Percentiles rank a stretch among this genome's conserved stretches.
phyloP scores from a whole-genome alignment of 192 early-diverging fungal genomes.

The Coemansia sp. region DNA sequence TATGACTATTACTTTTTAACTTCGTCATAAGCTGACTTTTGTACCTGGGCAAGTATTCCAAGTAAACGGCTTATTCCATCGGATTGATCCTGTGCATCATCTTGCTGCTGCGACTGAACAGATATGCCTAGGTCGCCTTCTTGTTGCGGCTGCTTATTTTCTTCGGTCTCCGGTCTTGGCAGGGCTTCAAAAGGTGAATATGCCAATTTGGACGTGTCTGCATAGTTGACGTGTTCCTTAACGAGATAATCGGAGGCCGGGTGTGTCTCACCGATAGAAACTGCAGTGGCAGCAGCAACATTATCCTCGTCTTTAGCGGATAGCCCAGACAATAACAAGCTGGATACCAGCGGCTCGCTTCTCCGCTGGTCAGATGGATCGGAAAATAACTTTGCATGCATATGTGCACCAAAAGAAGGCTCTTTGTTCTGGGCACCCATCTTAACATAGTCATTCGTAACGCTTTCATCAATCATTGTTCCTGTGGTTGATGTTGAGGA shows the following conservation, averaged over 20 bases:
- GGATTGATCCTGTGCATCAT: constrained; percentile 4
- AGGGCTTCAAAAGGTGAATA: neutral
- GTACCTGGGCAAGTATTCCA: constrained; percentile 38
- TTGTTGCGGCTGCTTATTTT: neutral
- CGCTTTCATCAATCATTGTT: neutral
- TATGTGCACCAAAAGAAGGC: neutral
- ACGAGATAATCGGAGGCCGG: neutral
- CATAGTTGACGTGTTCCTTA: neutral
- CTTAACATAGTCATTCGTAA: neutral
- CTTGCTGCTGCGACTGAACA: neutral
- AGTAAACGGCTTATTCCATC: constrained; percentile 37
- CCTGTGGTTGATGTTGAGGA: neutral
- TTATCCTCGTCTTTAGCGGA: neutral
- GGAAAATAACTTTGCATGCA: neutral
- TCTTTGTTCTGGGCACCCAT: neutral
- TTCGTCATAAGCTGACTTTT: constrained; percentile 8
- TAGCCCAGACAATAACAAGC: neutral
- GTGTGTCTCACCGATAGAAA: neutral
- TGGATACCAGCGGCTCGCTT: neutral
- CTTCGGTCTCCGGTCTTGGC: neutral
- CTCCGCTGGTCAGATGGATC: neutral
- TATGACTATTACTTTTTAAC: constrained; percentile 2
- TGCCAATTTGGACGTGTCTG: neutral
- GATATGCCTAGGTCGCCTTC: neutral
- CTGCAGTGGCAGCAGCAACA: neutral